Evolutionary conservation across 2,329 filamentous ascomycete species (phyloP), one percentile per base, ranked within the genome.

Genomic region (Penicillium brasilianum): DNA sequence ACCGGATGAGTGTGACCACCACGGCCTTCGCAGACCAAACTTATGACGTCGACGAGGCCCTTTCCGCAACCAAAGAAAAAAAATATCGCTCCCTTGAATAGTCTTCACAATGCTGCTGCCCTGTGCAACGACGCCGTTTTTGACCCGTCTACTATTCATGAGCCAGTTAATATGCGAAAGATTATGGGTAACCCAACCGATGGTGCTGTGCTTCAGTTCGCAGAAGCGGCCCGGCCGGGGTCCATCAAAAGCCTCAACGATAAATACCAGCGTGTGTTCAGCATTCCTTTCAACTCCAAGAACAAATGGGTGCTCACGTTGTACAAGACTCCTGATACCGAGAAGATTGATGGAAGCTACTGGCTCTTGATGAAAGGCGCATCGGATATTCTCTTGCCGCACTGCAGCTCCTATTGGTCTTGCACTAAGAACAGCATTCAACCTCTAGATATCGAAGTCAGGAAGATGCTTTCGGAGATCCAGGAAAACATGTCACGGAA

Each of bases 1-100:
- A 90, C 71, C 85, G 86, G 73, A 90, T 90, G 88, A 89, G 87
- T 0, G 89, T 92, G 1, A 89, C 91, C 22, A 55, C 37, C 4
- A 59, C 16, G 25, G 52, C 34, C 62, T 66, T 54, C 59, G 67
- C 53, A 3, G 59, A 57, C 43, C 41, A 52, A n/a, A 20, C 22
- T 10, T 32, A 9, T 6, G 22, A 30, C 2, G 16, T 32, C n/a
- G 11, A 52, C 6, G 49, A 52, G 20, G 28, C 49, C 14, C 10
- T 52, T 5, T 1, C 49, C 13, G 20, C 49, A n/a, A 37, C 22
- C 49, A 32, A 36, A 22, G 49, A n/a, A 34, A 16, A 10, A 37
- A 8, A 22, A n/a, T 9, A 3, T 18, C 4, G 30, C 3, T 20
- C 49, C 49, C 13, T 20, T 52, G 14, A 16, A 10, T 3, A n/a